A percentile compares a stretch with the other conserved stretches of the same genome.
These are phyloP conservation scores for Globisporangium takayamanum DNA, from an alignment of 352 stramenopile species.

Conservation along the genomic window DNA sequence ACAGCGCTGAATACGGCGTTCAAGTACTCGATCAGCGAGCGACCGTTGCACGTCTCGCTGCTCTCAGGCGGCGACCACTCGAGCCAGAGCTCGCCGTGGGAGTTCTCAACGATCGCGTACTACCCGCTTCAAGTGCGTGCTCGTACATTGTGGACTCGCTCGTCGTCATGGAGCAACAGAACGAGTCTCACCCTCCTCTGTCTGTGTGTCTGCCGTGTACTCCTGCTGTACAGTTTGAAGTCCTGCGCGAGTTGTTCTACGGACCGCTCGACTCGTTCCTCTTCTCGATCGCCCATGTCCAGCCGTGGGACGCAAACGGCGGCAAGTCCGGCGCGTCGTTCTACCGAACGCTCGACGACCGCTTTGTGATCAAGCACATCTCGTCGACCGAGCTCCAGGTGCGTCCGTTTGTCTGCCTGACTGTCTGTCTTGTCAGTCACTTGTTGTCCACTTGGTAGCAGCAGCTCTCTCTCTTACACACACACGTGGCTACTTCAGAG, in stretches of 20 bases:
- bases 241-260: slow-evolving; percentile 90
- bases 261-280: slow-evolving; percentile 55
- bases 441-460: too few relatives aligned
- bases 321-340: slow-evolving; percentile 97
- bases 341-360: slow-evolving; percentile 92
- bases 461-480: neutral
- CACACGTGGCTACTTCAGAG: slow-evolving; percentile 29
- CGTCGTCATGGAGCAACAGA: neutral
- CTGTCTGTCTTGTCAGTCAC: neutral
- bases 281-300: slow-evolving; percentile 78
- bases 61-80: slow-evolving; percentile 32
- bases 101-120: slow-evolving; percentile 69
- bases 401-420: neutral
- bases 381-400: slow-evolving; percentile 97
- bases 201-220: neutral
- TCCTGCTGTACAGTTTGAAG: slow-evolving; percentile 69
- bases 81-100: slow-evolving; percentile 40
- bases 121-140: slow-evolving; percentile 69
- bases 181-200: neutral
- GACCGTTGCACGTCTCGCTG: slow-evolving; percentile 55
- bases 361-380: slow-evolving; percentile 98
- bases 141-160: neutral
- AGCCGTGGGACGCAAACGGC: slow-evolving; percentile 90
- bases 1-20: slow-evolving; percentile 45
- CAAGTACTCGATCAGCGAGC: slow-evolving; percentile 51